Percentiles rank a stretch among this genome's conserved stretches.
Evolutionary conservation across 2,329 filamentous ascomycete species (phyloP).

Genomic region (Colletotrichum abscissum): DNA sequence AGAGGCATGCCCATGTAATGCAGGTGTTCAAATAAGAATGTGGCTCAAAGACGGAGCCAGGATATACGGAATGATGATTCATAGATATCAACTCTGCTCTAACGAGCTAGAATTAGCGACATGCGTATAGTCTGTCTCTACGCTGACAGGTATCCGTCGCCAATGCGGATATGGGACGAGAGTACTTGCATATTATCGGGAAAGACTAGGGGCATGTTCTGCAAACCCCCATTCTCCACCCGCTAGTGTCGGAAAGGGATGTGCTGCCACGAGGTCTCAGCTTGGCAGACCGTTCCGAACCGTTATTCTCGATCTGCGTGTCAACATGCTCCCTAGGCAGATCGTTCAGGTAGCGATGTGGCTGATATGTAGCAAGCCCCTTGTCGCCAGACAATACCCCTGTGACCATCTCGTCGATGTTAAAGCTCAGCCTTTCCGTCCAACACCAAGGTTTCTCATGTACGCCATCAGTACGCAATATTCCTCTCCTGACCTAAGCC

Average conservation of each 20-base stretch:
- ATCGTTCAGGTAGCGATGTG: neutral
- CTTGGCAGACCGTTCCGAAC: constrained; percentile 10
- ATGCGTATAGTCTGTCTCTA: neutral
- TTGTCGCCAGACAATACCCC: neutral
- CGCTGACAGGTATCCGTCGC: neutral
- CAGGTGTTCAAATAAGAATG: neutral
- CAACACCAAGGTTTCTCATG: neutral
- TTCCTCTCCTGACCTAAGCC: neutral
- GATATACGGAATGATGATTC: constrained; percentile 25
- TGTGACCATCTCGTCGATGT: neutral
- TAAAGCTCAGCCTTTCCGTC: neutral
- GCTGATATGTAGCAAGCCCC: neutral
- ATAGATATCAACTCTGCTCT: constrained; percentile 7
- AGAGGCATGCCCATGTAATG: neutral
- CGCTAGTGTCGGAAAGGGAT: neutral
- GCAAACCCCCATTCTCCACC: neutral
- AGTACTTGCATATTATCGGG: no score
- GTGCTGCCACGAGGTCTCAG: constrained; percentile 5
- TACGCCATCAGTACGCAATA: neutral
- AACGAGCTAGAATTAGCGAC: accelerated
- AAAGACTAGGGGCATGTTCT: neutral
- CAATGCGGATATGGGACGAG: no score
- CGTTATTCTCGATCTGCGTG: constrained; percentile 20
- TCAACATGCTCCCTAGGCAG: neutral
- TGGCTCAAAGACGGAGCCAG: neutral